phyloP scores from a whole-genome alignment of 1,284 basidiomycete genomes.

The Boletus semigastroideus region DNA sequence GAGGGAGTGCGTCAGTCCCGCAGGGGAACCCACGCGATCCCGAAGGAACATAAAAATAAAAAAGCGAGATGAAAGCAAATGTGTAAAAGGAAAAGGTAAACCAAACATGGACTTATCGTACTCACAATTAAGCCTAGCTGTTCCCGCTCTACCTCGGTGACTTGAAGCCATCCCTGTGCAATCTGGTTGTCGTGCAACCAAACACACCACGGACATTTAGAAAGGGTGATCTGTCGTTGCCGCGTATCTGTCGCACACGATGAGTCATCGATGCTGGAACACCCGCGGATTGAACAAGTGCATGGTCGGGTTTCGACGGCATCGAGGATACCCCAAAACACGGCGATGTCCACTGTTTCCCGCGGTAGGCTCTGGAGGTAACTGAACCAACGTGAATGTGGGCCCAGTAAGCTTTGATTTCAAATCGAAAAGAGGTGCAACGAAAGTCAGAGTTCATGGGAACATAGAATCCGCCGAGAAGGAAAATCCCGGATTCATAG shows the following conservation, averaged over 20 bases:
- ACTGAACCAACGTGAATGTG: constrained; percentile 58
- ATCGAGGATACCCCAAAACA: constrained; percentile 56
- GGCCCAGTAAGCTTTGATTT: constrained; percentile 40
- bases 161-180: constrained; percentile 45
- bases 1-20: constrained; percentile 4
- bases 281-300: constrained; percentile 15
- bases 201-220: constrained; percentile 21
- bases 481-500: constrained; percentile 26
- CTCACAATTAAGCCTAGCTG: constrained; percentile 30
- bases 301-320: constrained; percentile 16
- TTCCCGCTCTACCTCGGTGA: constrained; percentile 44
- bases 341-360: constrained; percentile 53
- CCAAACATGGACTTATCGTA: constrained; percentile 13
- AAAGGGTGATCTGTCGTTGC: constrained; percentile 12
- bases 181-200: constrained; percentile 36
- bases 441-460: constrained; percentile 3
- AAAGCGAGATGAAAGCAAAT: constrained; percentile 12
- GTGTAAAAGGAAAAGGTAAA: neutral
- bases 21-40: constrained; percentile 11
- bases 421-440: constrained; percentile 5
- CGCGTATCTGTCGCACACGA: neutral
- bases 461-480: constrained; percentile 11
- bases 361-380: constrained; percentile 68
- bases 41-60: constrained; percentile 7
- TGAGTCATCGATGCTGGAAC: constrained; percentile 4